Percentiles rank a stretch among this genome's conserved stretches.
phyloP scores from a whole-genome alignment of 1,284 basidiomycete species.

The Ceratobasidium sp. region DNA sequence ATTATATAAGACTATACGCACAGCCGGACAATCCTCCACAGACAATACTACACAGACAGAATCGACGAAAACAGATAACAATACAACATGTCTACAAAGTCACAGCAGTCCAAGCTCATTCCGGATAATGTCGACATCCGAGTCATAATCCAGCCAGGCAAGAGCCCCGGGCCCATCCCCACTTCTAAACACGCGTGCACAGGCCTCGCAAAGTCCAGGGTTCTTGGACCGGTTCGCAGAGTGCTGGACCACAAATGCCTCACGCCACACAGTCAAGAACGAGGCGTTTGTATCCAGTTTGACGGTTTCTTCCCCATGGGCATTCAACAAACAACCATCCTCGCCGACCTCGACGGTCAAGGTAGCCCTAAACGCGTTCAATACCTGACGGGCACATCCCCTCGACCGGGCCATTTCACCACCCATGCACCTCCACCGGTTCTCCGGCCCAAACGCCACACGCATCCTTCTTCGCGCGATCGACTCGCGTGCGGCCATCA shows the following conservation, averaged over 20 bases:
- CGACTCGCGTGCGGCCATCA: slow-evolving; percentile 36
- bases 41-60: not conserved
- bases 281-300: slow-evolving; percentile 13
- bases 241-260: slow-evolving; percentile 5
- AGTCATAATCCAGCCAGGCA: slow-evolving; percentile 19
- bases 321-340: slow-evolving; percentile 6
- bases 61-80: not conserved
- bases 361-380: slow-evolving; percentile 19
- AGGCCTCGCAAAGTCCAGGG: slow-evolving; percentile 22
- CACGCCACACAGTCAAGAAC: slow-evolving; percentile 29
- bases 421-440: slow-evolving; percentile 30
- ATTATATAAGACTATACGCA: slow-evolving; percentile 2
- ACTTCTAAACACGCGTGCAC: slow-evolving; percentile 9
- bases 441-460: slow-evolving; percentile 33
- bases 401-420: slow-evolving; percentile 29
- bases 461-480: slow-evolving; percentile 33
- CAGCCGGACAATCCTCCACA: not conserved
- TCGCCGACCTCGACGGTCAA: slow-evolving; percentile 22
- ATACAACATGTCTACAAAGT: slow-evolving; percentile 10
- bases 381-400: slow-evolving; percentile 28
- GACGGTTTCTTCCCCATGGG: not conserved
- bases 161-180: slow-evolving; percentile 26
- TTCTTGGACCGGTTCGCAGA: slow-evolving; percentile 24
- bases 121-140: slow-evolving; percentile 14
- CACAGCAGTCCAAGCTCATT: slow-evolving; percentile 9